A percentile compares a stretch with the other conserved stretches of the same genome.
phyloP scores from a whole-genome alignment of 2,329 filamentous ascomycete genomes.

The Capronia coronata region DNA sequence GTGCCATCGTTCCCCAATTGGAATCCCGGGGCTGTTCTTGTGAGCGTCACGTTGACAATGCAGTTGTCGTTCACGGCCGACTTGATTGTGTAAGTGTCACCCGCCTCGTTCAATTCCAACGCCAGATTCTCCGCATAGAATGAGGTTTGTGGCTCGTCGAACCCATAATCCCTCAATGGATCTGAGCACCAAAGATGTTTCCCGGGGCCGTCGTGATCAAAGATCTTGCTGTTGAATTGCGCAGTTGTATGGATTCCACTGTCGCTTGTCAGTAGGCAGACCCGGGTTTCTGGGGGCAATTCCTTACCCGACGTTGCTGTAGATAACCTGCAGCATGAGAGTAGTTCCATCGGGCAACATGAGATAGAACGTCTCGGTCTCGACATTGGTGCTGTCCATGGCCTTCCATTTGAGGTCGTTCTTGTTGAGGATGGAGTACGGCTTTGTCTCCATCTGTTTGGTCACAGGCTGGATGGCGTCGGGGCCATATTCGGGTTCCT shows the following conservation, averaged over 20 bases:
- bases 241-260: constrained; percentile 84
- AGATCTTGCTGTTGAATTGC: constrained; percentile 93
- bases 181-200: constrained; percentile 79
- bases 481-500: constrained; percentile 92
- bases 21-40: constrained; percentile 70
- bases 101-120: constrained; percentile 78
- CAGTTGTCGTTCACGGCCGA: constrained; percentile 73
- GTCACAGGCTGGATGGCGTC: constrained; percentile 80
- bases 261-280: constrained; percentile 19
- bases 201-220: constrained; percentile 65
- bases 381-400: constrained; percentile 78
- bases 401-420: constrained; percentile 76
- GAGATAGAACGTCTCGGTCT: constrained; percentile 93
- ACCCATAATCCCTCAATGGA: constrained; percentile 68
- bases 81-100: constrained; percentile 78
- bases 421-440: constrained; percentile 71
- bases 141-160: constrained; percentile 73
- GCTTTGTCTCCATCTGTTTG: constrained; percentile 67
- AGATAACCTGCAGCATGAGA: constrained; percentile 83
- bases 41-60: constrained; percentile 80
- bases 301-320: constrained; percentile 89
- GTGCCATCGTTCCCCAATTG: constrained; percentile 77
- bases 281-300: constrained; percentile 5
- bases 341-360: constrained; percentile 69
- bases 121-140: constrained; percentile 85